Evolutionary conservation across 176 grass and related monocot genomes (phyloP), one percentile per base, ranked within the genome.

Genomic region (sorghum (Sorghum bicolor)): DNA sequence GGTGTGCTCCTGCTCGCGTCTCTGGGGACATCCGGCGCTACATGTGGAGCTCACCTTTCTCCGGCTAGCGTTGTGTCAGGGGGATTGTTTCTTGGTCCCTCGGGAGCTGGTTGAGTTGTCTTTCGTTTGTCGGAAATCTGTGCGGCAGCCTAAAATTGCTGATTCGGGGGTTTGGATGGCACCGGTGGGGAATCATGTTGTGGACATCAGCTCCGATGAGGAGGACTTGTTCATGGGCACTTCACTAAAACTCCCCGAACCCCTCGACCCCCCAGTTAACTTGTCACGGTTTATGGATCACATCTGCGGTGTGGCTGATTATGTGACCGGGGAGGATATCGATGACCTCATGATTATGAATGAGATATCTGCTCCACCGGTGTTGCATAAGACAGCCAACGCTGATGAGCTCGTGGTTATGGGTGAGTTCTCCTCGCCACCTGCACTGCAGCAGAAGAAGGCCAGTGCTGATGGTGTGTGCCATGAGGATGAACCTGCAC

Each of bases 171-270:
- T 22, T 60, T 64, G 64, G 67, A 96, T 92, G 97, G 86, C 73
- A 19, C 73, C 78, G 19, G 82, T 26, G 40, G 47, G 48, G 28
- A 83, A 57, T 55, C 20, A 22, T 80, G 29, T 92, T 47, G 91
- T 99, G 67, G 97, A 99, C 2, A 91, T 99, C 68, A 96, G 97
- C 87, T 99, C 97, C n/a, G 97, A 95, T 19, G 97, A 99, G 48
- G 97, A 99, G 20, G 89, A 94, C 29, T 9, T 44, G 40, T 34
- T 52, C 24, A 12, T 64, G 14, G 68, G 15, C 4, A 66, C 57
- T 60, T 9, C 55, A 24, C 55, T 60, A 24, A 60, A 60, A 60
- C 20, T 24, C 28, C 1, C n/a, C 0, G 24, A 25, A 50, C 24
- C 66, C 24, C 37, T 64, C 13, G 86, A 85, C 10, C 17, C 78